A percentile compares a stretch with the other conserved stretches of the same genome.
These are phyloP conservation scores for Blastocystis sp. DNA, from an alignment of 352 stramenopile genomes.

Conservation along the genomic window DNA sequence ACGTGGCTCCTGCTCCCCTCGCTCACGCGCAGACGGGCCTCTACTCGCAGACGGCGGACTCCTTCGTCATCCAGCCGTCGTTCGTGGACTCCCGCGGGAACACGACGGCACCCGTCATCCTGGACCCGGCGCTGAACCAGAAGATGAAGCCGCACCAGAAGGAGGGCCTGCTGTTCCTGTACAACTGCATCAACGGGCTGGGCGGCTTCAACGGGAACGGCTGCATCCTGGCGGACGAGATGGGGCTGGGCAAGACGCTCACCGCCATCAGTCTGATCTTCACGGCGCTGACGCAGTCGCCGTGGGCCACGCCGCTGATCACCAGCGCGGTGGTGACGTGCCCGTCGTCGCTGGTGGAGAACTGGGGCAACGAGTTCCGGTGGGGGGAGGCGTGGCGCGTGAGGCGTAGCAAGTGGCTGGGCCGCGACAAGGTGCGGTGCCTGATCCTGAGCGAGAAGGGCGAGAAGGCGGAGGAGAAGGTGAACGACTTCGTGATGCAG, in stretches of 20 bases:
- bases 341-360: conserved; percentile 72
- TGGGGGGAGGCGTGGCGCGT: background rate
- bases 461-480: conserved; percentile 39
- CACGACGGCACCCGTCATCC: conserved; percentile 18
- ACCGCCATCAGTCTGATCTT: conserved; percentile 63
- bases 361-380: conserved; percentile 73
- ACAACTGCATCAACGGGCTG: conserved; percentile 71
- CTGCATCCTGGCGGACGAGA: conserved; percentile 76
- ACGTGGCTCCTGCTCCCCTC: background rate
- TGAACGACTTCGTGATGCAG: conserved; percentile 62
- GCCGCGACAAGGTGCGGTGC: conserved; percentile 35
- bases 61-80: conserved; percentile 21
- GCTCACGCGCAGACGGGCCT: conserved; percentile 10
- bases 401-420: conserved; percentile 55
- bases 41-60: conserved; percentile 30
- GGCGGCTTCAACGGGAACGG: conserved; percentile 75
- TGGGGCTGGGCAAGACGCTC: conserved; percentile 70
- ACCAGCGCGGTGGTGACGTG: conserved; percentile 71
- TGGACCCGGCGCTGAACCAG: background rate
- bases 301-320: conserved; percentile 36
- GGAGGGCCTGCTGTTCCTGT: conserved; percentile 46
- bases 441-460: conserved; percentile 55
- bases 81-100: conserved; percentile 4
- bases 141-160: conserved; percentile 57
- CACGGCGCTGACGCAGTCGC: conserved; percentile 40